These are phyloP conservation scores for Azolla pinnata DNA, from an alignment of 75 land plant species.

Conservation along the genomic window DNA sequence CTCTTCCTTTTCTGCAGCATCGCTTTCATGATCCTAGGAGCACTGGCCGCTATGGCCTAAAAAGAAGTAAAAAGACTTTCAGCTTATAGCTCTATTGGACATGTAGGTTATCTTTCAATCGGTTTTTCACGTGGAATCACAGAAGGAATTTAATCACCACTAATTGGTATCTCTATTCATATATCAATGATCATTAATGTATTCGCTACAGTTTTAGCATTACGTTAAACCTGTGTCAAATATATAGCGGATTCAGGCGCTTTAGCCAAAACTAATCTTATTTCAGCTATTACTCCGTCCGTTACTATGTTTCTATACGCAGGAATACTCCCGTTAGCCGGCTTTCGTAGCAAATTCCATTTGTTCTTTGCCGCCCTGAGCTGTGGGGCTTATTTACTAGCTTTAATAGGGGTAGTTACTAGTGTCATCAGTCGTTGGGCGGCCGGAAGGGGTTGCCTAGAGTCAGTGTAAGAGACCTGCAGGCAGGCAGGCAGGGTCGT, in stretches of 20 bases:
- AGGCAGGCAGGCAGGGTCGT: background rate
- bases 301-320: slow-evolving; percentile 11
- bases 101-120: background rate
- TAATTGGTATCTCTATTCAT: slow-evolving; percentile 1
- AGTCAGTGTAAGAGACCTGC: background rate
- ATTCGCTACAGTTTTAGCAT: background rate
- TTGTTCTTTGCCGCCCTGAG: slow-evolving; percentile 1
- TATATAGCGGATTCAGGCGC: slow-evolving; percentile 1
- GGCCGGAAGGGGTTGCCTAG: slow-evolving; percentile 3
- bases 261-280: background rate
- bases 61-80: background rate
- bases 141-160: background rate
- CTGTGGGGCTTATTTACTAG: slow-evolving; percentile 18
- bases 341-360: slow-evolving; percentile 10
- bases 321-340: slow-evolving; percentile 17
- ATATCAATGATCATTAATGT: background rate
- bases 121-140: slow-evolving; percentile 2
- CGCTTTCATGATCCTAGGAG: slow-evolving; percentile 1
- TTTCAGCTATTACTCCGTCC: slow-evolving; percentile 3
- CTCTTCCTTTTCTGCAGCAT: background rate
- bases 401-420: slow-evolving; percentile 18
- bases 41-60: background rate
- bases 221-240: background rate
- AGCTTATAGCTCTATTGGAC: background rate
- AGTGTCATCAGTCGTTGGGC: slow-evolving; percentile 15